Evolutionary conservation across 805 yeast genomes (phyloP).

Genomic region (Danielia reshetovae): DNA sequence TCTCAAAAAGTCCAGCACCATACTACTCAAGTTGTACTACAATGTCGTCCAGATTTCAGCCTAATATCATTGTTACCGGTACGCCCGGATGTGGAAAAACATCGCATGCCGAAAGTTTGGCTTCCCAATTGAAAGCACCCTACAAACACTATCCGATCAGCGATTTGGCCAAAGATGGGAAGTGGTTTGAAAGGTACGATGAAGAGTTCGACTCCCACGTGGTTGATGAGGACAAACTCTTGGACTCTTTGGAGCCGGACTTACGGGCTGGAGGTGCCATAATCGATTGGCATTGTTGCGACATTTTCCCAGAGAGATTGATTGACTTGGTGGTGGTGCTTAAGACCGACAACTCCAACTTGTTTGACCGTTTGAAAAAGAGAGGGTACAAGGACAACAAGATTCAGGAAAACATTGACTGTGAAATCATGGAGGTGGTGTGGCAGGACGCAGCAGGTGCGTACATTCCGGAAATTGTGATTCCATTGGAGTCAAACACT

Average conservation of each 20-base stretch:
- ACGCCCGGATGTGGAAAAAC: slow-evolving; percentile 94
- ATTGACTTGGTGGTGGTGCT: slow-evolving; percentile 91
- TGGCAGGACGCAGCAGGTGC: slow-evolving; percentile 81
- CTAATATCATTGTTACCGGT: slow-evolving; percentile 89
- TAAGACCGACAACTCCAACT: slow-evolving; percentile 64
- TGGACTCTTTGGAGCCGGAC: slow-evolving; percentile 76
- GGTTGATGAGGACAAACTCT: slow-evolving; percentile 86
- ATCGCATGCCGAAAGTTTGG: slow-evolving; percentile 63
- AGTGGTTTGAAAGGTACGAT: slow-evolving; percentile 81
- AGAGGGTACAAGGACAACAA: slow-evolving; percentile 80
- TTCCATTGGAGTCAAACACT: slow-evolving; percentile 69
- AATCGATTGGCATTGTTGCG: slow-evolving; percentile 97
- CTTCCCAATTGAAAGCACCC: slow-evolving; percentile 42
- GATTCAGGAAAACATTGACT: slow-evolving; percentile 88
- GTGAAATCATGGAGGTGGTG: slow-evolving; percentile 94
- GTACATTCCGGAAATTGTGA: slow-evolving; percentile 75
- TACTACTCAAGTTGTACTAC: slow-evolving; percentile 1
- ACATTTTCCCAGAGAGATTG: slow-evolving; percentile 86
- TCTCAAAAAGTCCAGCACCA: neutral
- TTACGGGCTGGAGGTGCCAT: slow-evolving; percentile 83
- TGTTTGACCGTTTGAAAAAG: slow-evolving; percentile 70
- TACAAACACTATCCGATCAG: slow-evolving; percentile 62
- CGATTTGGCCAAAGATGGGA: slow-evolving; percentile 73
- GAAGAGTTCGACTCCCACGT: slow-evolving; percentile 79
- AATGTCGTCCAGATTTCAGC: slow-evolving; percentile 18